Evolutionary conservation across 768 basidiomycete species (phyloP).

Genomic region (Mycena capillaripes): DNA sequence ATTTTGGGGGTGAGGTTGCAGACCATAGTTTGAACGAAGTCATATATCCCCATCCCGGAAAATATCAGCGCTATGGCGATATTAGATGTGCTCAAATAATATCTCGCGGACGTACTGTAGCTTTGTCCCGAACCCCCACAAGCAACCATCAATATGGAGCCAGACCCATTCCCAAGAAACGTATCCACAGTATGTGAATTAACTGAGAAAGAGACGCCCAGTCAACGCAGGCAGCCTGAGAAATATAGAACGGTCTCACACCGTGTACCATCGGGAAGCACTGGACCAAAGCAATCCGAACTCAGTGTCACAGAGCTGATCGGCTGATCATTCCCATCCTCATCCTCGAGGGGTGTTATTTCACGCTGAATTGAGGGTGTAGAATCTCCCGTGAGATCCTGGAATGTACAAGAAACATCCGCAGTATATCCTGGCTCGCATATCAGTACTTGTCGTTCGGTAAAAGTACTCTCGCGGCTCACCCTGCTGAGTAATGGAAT

Average conservation of each 20-base stretch:
- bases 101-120: background rate
- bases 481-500: slow-evolving; percentile 1
- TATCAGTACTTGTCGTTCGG: background rate
- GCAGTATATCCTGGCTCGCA: background rate
- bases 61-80: background rate
- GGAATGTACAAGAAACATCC: background rate
- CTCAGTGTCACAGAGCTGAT: background rate
- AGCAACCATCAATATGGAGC: background rate
- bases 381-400: background rate
- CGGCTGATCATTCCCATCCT: background rate
- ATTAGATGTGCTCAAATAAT: background rate
- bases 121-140: background rate
- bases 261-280: background rate
- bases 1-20: background rate
- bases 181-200: background rate
- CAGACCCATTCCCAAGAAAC: background rate
- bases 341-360: background rate
- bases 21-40: background rate
- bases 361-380: background rate
- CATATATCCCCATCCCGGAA: background rate
- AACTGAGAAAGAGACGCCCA: background rate
- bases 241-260: background rate
- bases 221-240: background rate
- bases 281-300: background rate
- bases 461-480: background rate